Base-by-base conservation (phyloP, 805 yeast species). In the Torulaspora indica region DNA sequence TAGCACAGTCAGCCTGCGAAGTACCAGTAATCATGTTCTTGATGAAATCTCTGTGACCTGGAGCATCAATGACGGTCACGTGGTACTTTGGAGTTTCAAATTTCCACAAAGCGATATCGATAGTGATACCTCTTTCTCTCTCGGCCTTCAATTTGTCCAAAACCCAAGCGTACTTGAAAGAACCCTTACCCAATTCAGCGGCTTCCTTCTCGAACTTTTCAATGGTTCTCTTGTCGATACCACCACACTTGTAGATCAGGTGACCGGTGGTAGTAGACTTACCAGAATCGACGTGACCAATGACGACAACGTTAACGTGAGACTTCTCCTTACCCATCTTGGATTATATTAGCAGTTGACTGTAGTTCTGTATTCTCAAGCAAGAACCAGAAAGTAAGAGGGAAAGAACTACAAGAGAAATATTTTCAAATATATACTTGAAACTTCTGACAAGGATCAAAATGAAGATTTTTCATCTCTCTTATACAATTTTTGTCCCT, bases 231-330 rank as follows among this genome's bases (percentile, higher is more conserved):
- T 88, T 89, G 79, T 89, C 96, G 68, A 87, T 87, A 84, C 95
- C 96, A 85, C 97, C 96, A 81, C 96, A 90, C 91, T 89, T 89
- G 95, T 73, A 90, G 72, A 90, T 89, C 78, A 90, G 85, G 84
- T 90, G 97, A 77, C 97, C 97, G 74, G 98, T 90, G 77, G 97
- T 91, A 72, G 98, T 90, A 58, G 97, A 91, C 80, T 86, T 85
- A 78, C 91, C 91, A 68, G 97, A 90, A 79, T 91, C 98, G 97
- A 93, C 98, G 95, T 91, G 98, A 78, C 98, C 98, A 76, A 91
- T 91, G 73, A 93, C 98, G 76, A 93, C 98, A 79, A 91, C 95
- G 96, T 91, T 91, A 81, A 91, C 86, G 86, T 91, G 98, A 77
- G 79, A 69, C 85, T 91, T 90, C 70, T 82, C 96, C 77, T 88